A percentile compares a stretch with the other conserved stretches of the same genome.
phyloP scores from a whole-genome alignment of 768 basidiomycete genomes.

The Phylloporus arenicola region DNA sequence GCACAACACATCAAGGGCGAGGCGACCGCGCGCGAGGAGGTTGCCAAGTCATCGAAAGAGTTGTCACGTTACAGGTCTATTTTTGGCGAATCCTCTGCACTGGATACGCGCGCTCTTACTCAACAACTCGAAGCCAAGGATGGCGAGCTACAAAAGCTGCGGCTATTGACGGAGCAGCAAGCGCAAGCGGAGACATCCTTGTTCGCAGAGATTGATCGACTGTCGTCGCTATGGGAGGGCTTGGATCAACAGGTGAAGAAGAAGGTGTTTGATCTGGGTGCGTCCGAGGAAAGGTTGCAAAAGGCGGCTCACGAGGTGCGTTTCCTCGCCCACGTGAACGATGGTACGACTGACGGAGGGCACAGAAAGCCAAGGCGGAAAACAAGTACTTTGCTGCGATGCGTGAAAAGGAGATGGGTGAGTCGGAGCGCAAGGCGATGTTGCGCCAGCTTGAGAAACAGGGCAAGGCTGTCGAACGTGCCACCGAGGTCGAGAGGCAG shows the following conservation, averaged over 20 bases:
- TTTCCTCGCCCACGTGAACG: not conserved
- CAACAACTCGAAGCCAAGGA: constrained; percentile 62
- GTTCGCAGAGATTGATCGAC: constrained; percentile 77
- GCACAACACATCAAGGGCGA: constrained; percentile 46
- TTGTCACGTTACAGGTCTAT: constrained; percentile 58
- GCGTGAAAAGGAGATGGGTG: constrained; percentile 82
- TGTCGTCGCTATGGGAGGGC: constrained; percentile 84
- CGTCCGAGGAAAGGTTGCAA: constrained; percentile 65
- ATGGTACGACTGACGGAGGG: not conserved
- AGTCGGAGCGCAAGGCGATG: constrained; percentile 66
- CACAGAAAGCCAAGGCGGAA: constrained; percentile 90
- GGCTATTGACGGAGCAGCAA: constrained; percentile 59
- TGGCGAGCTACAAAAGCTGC: constrained; percentile 55
- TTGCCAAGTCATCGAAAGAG: constrained; percentile 41
- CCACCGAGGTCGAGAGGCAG: constrained; percentile 58
- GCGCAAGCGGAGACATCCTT: constrained; percentile 66
- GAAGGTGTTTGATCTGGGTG: constrained; percentile 79
- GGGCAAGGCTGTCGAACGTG: constrained; percentile 57
- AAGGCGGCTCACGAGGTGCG: constrained; percentile 66
- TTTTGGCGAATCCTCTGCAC: constrained; percentile 52
- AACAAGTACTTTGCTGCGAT: constrained; percentile 91
- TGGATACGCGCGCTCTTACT: constrained; percentile 48
- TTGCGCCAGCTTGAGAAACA: constrained; percentile 55
- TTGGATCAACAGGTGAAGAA: constrained; percentile 75
- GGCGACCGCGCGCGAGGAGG: constrained; percentile 44